phyloP scores from a whole-genome alignment of 2,329 filamentous ascomycete genomes.

The Colletotrichum magnum region DNA sequence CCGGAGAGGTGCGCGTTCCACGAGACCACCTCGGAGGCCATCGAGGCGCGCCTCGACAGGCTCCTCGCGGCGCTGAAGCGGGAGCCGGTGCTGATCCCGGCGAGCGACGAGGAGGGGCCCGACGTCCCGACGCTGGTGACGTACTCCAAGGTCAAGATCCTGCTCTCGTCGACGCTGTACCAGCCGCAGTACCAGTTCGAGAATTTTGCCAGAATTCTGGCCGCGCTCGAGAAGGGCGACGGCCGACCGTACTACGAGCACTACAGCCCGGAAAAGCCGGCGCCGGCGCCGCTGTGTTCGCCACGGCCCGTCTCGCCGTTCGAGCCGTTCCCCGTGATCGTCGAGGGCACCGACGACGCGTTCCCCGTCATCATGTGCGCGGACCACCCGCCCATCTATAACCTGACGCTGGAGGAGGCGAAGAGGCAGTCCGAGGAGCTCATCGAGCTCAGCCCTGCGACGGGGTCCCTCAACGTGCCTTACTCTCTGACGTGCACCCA shows the following conservation, averaged over 20 bases:
- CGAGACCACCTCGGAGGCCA: slow-evolving; percentile 51
- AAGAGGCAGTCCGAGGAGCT: slow-evolving; percentile 51
- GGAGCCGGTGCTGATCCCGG: slow-evolving; percentile 59
- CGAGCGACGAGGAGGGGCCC: slow-evolving; percentile 47
- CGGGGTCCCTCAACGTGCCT: slow-evolving; percentile 59
- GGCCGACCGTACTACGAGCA: slow-evolving; percentile 58
- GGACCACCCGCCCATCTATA: slow-evolving; percentile 51
- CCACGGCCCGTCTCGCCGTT: slow-evolving; percentile 49
- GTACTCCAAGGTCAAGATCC: slow-evolving; percentile 61
- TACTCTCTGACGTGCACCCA: slow-evolving; percentile 58
- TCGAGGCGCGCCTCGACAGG: slow-evolving; percentile 54
- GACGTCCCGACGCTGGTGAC: slow-evolving; percentile 65
- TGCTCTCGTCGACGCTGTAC: slow-evolving; percentile 61
- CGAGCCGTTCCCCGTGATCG: slow-evolving; percentile 47
- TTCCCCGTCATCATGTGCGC: slow-evolving; percentile 63
- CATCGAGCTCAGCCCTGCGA: slow-evolving; percentile 54
- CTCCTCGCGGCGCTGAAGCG: slow-evolving; percentile 58
- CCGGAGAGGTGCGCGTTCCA: slow-evolving; percentile 62
- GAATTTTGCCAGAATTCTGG: slow-evolving; percentile 58
- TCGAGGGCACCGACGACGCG: slow-evolving; percentile 56
- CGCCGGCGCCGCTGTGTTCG: slow-evolving; percentile 47
- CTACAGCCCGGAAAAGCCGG: slow-evolving; percentile 35
- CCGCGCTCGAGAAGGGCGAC: slow-evolving; percentile 59
- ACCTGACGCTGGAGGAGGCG: slow-evolving; percentile 52
- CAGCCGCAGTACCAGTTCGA: slow-evolving; percentile 59